These are phyloP conservation scores for Escallonia herrerae DNA, from an alignment of 129 eudicot genomes.

Conservation along the genomic window DNA sequence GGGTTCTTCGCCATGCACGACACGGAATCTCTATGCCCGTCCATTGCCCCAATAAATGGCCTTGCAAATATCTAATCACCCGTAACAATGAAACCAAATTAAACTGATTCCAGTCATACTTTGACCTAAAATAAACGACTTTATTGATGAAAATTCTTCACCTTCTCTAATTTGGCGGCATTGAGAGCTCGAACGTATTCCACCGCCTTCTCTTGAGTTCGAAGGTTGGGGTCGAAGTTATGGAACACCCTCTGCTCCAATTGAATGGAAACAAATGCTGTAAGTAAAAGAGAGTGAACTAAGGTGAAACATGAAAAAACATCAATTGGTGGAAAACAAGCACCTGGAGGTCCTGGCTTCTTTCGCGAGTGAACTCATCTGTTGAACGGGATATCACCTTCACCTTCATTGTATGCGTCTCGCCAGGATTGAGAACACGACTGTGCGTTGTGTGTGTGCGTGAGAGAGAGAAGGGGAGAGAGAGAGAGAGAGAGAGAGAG, in stretches of 20 bases:
- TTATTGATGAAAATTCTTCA: not conserved
- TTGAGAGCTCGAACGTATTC: constrained; percentile 93
- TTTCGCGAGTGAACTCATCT: constrained; percentile 86
- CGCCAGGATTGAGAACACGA: not conserved
- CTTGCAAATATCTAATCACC: constrained; percentile 65
- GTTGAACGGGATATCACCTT: constrained; percentile 83
- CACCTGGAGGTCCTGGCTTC: constrained; percentile 95
- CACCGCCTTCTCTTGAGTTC: constrained; percentile 90
- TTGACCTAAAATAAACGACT: not conserved
- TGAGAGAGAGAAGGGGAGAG: not conserved
- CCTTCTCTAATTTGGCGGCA: constrained; percentile 94
- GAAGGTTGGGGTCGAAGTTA: constrained; percentile 68
- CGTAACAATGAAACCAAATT: constrained; percentile 1
- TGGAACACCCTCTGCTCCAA: constrained; percentile 66
- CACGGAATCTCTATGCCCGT: constrained; percentile 78
- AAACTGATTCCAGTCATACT: not conserved
- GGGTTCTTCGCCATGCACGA: constrained; percentile 92
- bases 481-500: not conserved
- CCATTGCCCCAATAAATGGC: constrained; percentile 94
- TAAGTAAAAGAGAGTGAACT: too few relatives aligned
- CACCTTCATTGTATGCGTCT: constrained; percentile 44
- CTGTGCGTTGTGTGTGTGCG: too few relatives aligned
- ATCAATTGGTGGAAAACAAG: not conserved
- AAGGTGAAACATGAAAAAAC: not conserved
- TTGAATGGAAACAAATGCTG: too few relatives aligned